These are phyloP conservation scores for Neofusicoccum laricinum DNA, from an alignment of 2,329 filamentous ascomycete genomes.

Conservation along the genomic window DNA sequence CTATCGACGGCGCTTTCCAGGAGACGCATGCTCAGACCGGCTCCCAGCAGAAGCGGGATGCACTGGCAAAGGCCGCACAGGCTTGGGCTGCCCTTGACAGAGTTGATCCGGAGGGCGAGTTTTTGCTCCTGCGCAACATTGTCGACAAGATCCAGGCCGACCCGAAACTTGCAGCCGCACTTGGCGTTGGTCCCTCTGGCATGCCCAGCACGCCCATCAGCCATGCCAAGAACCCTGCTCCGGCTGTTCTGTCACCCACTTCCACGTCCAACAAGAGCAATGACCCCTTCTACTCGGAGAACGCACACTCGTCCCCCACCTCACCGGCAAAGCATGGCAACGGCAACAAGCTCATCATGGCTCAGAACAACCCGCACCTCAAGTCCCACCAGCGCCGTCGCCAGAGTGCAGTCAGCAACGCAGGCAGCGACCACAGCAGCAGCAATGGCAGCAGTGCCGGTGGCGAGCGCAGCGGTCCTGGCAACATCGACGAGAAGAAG, in stretches of 20 bases:
- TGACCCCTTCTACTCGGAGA: constrained; percentile 21
- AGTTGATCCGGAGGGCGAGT: constrained; percentile 85
- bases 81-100: constrained; percentile 82
- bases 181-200: constrained; percentile 37
- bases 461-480: constrained; percentile 11
- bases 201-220: constrained; percentile 3
- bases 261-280: constrained; percentile 29
- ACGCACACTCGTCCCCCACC: neutral
- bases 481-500: constrained; percentile 50
- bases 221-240: neutral
- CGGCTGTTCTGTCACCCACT: constrained; percentile 18
- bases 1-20: constrained; percentile 77
- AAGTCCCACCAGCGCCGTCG: constrained; percentile 65
- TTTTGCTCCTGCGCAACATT: constrained; percentile 76
- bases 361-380: constrained; percentile 80
- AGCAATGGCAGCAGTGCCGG: neutral
- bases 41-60: constrained; percentile 71
- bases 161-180: constrained; percentile 56
- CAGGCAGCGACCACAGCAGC: constrained; percentile 14
- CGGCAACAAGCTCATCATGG: constrained; percentile 66
- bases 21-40: constrained; percentile 81
- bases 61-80: constrained; percentile 76
- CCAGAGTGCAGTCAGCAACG: constrained; percentile 31
- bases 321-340: neutral
- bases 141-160: constrained; percentile 71